Base-by-base conservation (phyloP, 768 basidiomycete genomes). In the Xanthoconium stramineum region DNA sequence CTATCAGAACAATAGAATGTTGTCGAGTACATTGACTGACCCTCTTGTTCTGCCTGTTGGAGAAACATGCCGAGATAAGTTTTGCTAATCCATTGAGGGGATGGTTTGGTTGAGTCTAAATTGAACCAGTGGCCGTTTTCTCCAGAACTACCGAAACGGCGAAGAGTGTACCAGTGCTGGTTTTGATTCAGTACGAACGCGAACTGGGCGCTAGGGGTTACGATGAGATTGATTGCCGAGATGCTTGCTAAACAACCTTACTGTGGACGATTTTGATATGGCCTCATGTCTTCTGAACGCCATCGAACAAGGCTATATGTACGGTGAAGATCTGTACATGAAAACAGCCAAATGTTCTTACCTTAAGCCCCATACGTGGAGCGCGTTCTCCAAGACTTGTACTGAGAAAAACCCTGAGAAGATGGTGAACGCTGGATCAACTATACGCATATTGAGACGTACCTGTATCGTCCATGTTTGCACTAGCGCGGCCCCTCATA, bases 401-500 rank as follows among this genome's bases (percentile, higher is more conserved):
- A 96, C 80, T 3, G 94, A 95, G 73, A 97, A 97, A 70, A 92
- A 97, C 2, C 91, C 91, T 92, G 61, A 14, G 20, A 38, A 50
- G 46, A 50, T 12, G 2, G 32, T 62, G 28, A 57, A 30, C 5
- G 3, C 15, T 24, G 14, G 13, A n/a, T 33, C 10, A 6, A 12
- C 8, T n/a, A 24, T 11, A 9, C 5, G 47, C 12, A 15, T 37
- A 7, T 0, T 12, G 10, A 47, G 10, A 53, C 64, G 35, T 58
- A 84, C 92, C 94, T 29, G 91, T 92, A 69, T 95, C 94, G 62
- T 97, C 94, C 89, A 94, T 91, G 66, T 97, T 97, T 57, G 80
- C 76, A 72, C 88, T 87, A 40, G 73, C 69, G 50, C 64, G 64
- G 30, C 72, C 75, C 35, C 70, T 62, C 67, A 76, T 77, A 45